phyloP scores from a whole-genome alignment of 1,139 yeast genomes.

The Candida sp. region DNA sequence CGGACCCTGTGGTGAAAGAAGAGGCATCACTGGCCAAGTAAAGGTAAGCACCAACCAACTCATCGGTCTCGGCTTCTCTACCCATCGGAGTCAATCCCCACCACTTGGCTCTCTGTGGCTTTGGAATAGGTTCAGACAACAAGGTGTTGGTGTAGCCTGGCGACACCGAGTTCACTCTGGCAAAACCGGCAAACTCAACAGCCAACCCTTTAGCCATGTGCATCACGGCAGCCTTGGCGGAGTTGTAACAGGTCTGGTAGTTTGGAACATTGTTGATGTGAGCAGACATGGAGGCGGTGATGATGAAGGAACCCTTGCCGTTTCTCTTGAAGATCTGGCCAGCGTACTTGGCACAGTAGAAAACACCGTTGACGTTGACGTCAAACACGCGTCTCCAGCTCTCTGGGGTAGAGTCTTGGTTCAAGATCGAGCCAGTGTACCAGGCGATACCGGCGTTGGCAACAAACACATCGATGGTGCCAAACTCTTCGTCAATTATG shows the following conservation, averaged over 20 bases:
- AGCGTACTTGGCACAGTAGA: slow-evolving; percentile 60
- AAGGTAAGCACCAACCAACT: slow-evolving; percentile 47
- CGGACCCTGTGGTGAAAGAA: slow-evolving; percentile 49
- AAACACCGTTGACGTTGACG: slow-evolving; percentile 60
- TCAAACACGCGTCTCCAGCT: slow-evolving; percentile 56
- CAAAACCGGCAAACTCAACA: slow-evolving; percentile 56
- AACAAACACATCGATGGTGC: slow-evolving; percentile 75
- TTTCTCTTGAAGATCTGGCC: slow-evolving; percentile 53
- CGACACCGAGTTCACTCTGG: slow-evolving; percentile 58
- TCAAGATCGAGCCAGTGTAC: slow-evolving; percentile 74
- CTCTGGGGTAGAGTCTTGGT: slow-evolving; percentile 46
- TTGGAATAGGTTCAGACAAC: slow-evolving; percentile 51
- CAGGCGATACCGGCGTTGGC: slow-evolving; percentile 92
- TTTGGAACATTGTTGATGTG: slow-evolving; percentile 58
- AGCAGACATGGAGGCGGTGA: slow-evolving; percentile 68
- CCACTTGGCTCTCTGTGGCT: slow-evolving; percentile 38
- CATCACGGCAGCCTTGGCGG: slow-evolving; percentile 62
- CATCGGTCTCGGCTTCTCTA: slow-evolving; percentile 44
- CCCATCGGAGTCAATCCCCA: slow-evolving; percentile 42
- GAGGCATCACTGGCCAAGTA: slow-evolving; percentile 47
- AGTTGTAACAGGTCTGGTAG: slow-evolving; percentile 59
- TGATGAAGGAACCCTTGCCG: slow-evolving; percentile 57
- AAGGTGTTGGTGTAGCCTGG: slow-evolving; percentile 64
- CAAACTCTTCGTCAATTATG: slow-evolving; percentile 66
- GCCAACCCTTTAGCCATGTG: slow-evolving; percentile 59